Evolutionary conservation across 1,284 basidiomycete species (phyloP), one percentile per base, ranked within the genome.

Genomic region (Irpex lacteus): DNA sequence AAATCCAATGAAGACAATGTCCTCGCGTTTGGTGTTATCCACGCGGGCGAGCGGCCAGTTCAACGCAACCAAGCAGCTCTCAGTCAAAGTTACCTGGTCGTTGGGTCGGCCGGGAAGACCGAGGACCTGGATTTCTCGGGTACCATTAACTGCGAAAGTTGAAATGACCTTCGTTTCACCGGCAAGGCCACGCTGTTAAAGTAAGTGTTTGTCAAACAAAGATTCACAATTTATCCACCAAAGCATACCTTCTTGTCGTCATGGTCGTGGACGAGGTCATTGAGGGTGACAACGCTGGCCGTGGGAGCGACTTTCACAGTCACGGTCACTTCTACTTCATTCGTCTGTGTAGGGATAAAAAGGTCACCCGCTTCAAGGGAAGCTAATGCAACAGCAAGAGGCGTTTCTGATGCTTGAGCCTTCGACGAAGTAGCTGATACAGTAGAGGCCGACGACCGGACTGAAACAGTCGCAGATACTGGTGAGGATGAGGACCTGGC

Each of bases 1-100:
- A 78, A 92, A 94, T 8, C 82, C 81, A 59, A 92, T 87, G 73
- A 92, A 92, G 13, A 88, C 82, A 65, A 91, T 76, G 70, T 93
- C 91, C 71, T 92, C 90, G 26, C 91, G 87, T 71, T 90, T 85
- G 19, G 89, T 91, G 71, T 91, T 84, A 62, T 79, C 78, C 60
- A 92, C 80, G 37, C 90, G 92, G 66, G 19, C 80, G 47, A 86
- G 79, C 4, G 90, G 90, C 83, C 86, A 91, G 72, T 87, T 87
- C 63, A 91, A 74, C 36, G 85, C 78, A 74, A 78, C 77, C 60
- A 89, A 73, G 69, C 90, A 91, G 40, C 70, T 78, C 36, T 71
- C 69, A 60, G 78, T 73, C 50, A 89, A 71, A 11, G 74, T 72
- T 19, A 78, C 75, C 11, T 80, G 71, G 19, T 75, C 63, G 50